Conservation (phyloP, 257 asterid genomes). For the Jacaranda copaia region DNA sequence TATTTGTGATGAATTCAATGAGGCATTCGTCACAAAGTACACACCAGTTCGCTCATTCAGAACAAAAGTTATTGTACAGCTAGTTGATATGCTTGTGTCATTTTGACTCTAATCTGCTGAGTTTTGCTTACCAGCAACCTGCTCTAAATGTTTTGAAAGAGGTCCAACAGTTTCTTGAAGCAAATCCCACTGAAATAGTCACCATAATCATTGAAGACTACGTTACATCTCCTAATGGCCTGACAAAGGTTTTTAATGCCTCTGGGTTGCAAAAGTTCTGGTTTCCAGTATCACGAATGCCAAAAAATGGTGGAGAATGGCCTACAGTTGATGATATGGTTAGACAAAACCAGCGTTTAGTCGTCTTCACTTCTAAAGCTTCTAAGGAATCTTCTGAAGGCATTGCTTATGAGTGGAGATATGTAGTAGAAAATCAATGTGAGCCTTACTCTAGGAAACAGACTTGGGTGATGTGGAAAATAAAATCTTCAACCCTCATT, state of each 20-base stretch:
- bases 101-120: conserved; percentile 36
- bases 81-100: conserved; percentile 5
- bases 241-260: conserved; percentile 67
- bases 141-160: conserved; percentile 80
- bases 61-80: conserved; percentile 8
- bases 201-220: conserved; percentile 91
- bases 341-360: conserved; percentile 77
- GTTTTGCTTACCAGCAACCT: conserved; percentile 65
- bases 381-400: conserved; percentile 83
- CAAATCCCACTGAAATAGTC: conserved; percentile 86
- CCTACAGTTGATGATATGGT: conserved; percentile 90
- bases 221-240: conserved; percentile 78
- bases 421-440: conserved; percentile 91
- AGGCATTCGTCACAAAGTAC: conserved; percentile 5
- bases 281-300: conserved; percentile 90
- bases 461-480: not conserved
- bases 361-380: conserved; percentile 89
- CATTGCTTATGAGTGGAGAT: conserved; percentile 90
- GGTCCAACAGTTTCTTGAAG: conserved; percentile 74
- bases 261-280: conserved; percentile 79
- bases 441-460: conserved; percentile 35
- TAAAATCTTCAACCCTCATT: conserved; percentile 20
- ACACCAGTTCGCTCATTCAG: not conserved
- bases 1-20: not conserved
- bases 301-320: conserved; percentile 86